Percentiles rank a stretch among this genome's conserved stretches.
Evolutionary conservation across 2,329 filamentous ascomycete genomes (phyloP).

Genomic region (Colletotrichum scovillei): DNA sequence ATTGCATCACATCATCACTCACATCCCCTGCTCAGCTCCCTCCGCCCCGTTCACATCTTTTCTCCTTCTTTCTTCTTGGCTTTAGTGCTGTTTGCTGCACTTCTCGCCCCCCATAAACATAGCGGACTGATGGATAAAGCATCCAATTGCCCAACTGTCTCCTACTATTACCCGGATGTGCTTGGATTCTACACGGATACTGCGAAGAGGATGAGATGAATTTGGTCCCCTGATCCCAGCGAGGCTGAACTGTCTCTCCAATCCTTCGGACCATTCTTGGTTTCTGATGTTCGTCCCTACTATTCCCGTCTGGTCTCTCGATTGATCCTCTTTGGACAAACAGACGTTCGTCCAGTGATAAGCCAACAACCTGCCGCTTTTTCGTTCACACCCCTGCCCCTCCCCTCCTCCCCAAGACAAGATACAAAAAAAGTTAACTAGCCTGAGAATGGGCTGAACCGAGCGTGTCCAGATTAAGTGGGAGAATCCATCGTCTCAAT

Average conservation of each 20-base stretch:
- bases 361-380: not conserved
- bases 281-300: conserved; percentile 8
- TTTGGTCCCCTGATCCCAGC: conserved; percentile 10
- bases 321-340: not conserved
- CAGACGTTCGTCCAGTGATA: not conserved
- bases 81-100: not conserved
- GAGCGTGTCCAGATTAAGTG: not conserved
- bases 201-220: not conserved
- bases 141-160: not conserved
- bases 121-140: not conserved
- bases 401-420: not conserved
- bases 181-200: not conserved
- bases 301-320: not conserved
- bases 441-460: not conserved
- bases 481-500: conserved; percentile 4
- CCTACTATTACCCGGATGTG: not conserved
- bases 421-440: not conserved
- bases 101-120: not conserved
- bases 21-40: not conserved
- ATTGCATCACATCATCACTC: not conserved
- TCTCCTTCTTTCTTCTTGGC: not conserved
- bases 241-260: conserved; percentile 2
- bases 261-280: not conserved
- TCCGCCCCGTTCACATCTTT: not conserved
- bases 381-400: not conserved